These are phyloP conservation scores for Nicotiana knightiana DNA, from an alignment of 257 asterid genomes.

Conservation along the genomic window DNA sequence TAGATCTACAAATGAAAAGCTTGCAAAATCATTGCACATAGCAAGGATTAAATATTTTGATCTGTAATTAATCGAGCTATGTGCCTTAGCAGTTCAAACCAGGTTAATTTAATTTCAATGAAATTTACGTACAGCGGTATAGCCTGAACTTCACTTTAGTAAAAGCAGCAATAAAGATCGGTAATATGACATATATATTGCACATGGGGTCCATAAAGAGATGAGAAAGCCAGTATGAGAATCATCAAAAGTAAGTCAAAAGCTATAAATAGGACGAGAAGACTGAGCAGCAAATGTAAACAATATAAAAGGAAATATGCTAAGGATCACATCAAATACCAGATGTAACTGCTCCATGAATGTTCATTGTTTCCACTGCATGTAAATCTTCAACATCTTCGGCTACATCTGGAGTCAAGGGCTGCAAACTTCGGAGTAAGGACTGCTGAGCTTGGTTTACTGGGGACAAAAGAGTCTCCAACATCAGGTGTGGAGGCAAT, in stretches of 20 bases:
- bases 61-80: not conserved
- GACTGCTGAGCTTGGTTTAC: conserved; percentile 34
- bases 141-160: not conserved
- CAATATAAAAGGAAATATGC: not conserved
- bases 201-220: not conserved
- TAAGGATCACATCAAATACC: conserved; percentile 37
- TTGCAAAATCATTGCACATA: not conserved
- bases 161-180: not conserved
- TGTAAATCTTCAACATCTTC: conserved; percentile 61
- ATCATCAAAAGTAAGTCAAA: not conserved
- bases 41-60: not conserved
- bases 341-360: conserved; percentile 73
- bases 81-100: not conserved
- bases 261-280: not conserved
- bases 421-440: conserved; percentile 49
- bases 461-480: conserved; percentile 18
- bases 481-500: conserved; percentile 11
- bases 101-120: not conserved
- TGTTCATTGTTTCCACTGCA: conserved; percentile 60
- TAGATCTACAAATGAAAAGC: not conserved
- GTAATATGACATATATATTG: not conserved
- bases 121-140: not conserved
- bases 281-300: not conserved
- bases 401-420: conserved; percentile 64
- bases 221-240: not conserved